Conservation (phyloP, 179 eudicot species). For the Camellia oleifera region DNA sequence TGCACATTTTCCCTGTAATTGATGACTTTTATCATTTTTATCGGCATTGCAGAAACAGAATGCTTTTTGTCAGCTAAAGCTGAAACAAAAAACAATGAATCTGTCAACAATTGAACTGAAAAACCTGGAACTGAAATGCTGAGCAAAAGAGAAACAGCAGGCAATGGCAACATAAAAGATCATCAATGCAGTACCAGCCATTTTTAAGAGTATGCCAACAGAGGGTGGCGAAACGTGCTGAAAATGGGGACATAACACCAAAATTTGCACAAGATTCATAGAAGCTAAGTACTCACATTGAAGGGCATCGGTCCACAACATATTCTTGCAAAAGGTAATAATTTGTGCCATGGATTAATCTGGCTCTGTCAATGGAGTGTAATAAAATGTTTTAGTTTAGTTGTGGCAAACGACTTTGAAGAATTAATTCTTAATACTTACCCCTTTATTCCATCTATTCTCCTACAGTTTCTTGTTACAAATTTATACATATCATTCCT, state of each 20-base stretch:
- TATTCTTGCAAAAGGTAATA: background rate
- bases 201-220: background rate
- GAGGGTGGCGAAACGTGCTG: background rate
- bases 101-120: background rate
- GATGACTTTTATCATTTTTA: background rate
- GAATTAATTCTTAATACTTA: background rate
- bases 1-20: background rate
- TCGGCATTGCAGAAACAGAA: background rate
- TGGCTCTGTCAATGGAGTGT: background rate
- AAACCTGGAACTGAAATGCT: conserved; percentile 7
- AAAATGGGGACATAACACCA: background rate
- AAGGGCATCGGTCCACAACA: background rate
- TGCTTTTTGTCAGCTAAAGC: conserved; percentile 1
- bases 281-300: background rate
- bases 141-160: background rate
- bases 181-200: background rate
- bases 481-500: background rate
- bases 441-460: background rate
- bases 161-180: background rate
- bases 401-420: conserved; percentile 8
- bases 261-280: background rate
- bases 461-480: background rate
- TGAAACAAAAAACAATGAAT: background rate
- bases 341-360: background rate
- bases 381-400: background rate